A percentile compares a stretch with the other conserved stretches of the same genome.
phyloP scores from a whole-genome alignment of 306 rosid genomes.

The Rosa chinensis region DNA sequence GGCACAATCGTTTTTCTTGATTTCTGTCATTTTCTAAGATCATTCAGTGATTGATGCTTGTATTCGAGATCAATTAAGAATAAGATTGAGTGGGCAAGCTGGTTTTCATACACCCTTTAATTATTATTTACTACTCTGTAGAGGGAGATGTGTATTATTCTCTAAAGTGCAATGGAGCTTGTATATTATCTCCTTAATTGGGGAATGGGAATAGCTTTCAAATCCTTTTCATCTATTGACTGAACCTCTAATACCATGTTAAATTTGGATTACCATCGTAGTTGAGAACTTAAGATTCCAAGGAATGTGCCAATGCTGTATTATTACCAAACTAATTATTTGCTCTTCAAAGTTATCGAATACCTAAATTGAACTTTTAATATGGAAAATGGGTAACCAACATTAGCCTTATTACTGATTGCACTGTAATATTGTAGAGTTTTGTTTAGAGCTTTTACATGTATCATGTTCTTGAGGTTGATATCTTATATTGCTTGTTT shows the following conservation, averaged over 20 bases:
- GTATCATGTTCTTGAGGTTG: neutral
- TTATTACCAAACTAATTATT: neutral
- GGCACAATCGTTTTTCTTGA: neutral
- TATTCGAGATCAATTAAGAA: neutral
- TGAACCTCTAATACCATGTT: neutral
- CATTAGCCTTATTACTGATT: neutral
- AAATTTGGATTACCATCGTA: neutral
- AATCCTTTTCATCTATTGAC: neutral
- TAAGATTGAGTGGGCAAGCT: conserved; percentile 4
- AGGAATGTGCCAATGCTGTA: neutral
- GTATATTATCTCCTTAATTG: neutral
- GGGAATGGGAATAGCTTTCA: neutral
- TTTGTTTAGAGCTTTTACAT: neutral
- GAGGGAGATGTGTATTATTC: neutral
- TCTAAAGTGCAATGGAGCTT: neutral
- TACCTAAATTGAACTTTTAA: neutral
- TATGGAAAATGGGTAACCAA: neutral
- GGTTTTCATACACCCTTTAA: neutral
- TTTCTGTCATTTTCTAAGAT: neutral
- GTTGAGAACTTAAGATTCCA: neutral
- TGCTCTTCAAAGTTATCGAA: neutral
- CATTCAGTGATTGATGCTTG: conserved; percentile 7
- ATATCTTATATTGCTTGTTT: conserved; percentile 20
- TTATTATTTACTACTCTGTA: no score
- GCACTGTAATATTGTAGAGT: neutral